phyloP scores from a whole-genome alignment of 1,284 basidiomycete genomes.

The Ustilago tritici region DNA sequence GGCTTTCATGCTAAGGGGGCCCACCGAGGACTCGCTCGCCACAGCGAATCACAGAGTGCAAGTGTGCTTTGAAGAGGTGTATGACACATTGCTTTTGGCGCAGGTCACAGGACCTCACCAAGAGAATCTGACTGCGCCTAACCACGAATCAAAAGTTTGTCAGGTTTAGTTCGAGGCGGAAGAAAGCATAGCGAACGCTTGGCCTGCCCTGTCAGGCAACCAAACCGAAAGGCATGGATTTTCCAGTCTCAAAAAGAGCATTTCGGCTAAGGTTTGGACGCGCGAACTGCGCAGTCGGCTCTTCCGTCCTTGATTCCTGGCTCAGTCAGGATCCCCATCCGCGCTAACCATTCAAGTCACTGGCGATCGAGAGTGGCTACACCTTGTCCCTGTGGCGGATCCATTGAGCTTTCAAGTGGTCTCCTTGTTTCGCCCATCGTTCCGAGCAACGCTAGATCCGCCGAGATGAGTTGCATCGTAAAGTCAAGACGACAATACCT shows the following conservation, averaged over 20 bases:
- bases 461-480: neutral
- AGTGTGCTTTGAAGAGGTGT: neutral
- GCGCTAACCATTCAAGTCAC: neutral
- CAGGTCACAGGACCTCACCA: neutral
- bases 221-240: constrained; percentile 8
- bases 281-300: constrained; percentile 3
- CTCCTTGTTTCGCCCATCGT: neutral
- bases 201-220: neutral
- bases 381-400: neutral
- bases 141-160: neutral
- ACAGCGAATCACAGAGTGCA: neutral
- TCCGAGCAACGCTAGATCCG: neutral
- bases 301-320: neutral
- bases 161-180: constrained; percentile 9
- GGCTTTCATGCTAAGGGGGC: constrained; percentile 21
- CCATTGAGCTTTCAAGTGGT: neutral
- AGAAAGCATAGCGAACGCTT: neutral
- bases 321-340: neutral
- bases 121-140: neutral
- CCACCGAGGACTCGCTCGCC: constrained; percentile 6
- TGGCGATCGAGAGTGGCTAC: neutral
- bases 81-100: neutral
- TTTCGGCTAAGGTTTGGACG: constrained; percentile 23
- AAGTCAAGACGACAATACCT: neutral
- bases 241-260: neutral